Base-by-base conservation (phyloP, 176 grass and related monocot genomes). In the Bonia amplexicaulis region DNA sequence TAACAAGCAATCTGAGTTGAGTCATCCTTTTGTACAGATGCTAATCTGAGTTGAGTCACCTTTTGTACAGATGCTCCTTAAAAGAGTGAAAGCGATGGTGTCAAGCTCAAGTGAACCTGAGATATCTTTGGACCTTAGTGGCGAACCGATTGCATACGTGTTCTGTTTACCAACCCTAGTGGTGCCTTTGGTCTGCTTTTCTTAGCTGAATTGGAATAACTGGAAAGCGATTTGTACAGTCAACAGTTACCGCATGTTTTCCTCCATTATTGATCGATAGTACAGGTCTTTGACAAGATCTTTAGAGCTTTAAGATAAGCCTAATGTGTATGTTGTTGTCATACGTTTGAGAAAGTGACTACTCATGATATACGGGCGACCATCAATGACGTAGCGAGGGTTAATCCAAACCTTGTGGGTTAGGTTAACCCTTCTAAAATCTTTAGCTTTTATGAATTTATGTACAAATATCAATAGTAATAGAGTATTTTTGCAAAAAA, bases 171-270 rank as follows among this genome's bases (percentile, higher is more conserved):
- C 67, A 69, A 90, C 84, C 80, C 60, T 42, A 51, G 74, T 67
- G 49, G 63, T 39, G 33, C 68, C 62, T 83, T 66, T 86, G 65
- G 25, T 15, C 66, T 73, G 47, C 66, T 73, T 78, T 78, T 59
- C 48, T 67, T 83, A 68, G 80, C 49, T 90, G 80, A 90, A 87
- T 80, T 90, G 80, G 80, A 74, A 84, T 90, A 87, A 83, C 74
- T 74, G 80, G 74, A 87, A 87, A 90, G 80, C 2, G 48, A 67
- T 0, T 8, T 49, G 58, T 78, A 31, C 73, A 61, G 74, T 58
- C 59, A 79, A 87, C 59, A 68, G 80, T 41, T 57, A 66, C 58
- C 23, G 6, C 80, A 90, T 90, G 67, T 87, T 87, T 87, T 77
- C 13, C 74, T 79, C 80, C 67, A 83, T 87, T 79, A 83, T 90